These are phyloP conservation scores for Byssochlamys sp. DNA, from an alignment of 2,329 filamentous ascomycete genomes.

Conservation along the genomic window DNA sequence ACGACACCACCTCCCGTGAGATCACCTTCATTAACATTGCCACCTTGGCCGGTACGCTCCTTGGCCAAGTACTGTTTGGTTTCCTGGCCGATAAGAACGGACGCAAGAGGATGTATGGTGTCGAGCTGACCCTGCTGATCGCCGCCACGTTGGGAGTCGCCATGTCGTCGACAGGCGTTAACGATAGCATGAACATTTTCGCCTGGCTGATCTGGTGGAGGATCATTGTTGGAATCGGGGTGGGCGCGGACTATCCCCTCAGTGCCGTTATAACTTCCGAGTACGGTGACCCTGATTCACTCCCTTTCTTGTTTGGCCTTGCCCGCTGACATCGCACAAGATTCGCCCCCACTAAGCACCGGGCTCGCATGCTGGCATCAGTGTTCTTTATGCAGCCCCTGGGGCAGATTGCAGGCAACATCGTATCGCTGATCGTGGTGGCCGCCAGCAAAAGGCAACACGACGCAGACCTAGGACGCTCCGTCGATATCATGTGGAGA, in stretches of 20 bases:
- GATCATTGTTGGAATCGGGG: constrained; percentile 43
- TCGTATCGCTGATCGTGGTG: constrained; percentile 47
- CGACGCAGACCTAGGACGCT: constrained; percentile 20
- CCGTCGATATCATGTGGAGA: constrained; percentile 55
- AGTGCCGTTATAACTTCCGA: constrained; percentile 60
- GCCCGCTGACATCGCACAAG: constrained; percentile 13
- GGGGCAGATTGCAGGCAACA: constrained; percentile 55
- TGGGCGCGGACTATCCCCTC: constrained; percentile 60
- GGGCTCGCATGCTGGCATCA: constrained; percentile 57
- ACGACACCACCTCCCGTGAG: constrained; percentile 24
- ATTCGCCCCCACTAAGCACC: constrained; percentile 48
- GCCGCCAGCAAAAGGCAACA: constrained; percentile 17
- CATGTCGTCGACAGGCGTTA: constrained; percentile 35
- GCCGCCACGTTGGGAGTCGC: constrained; percentile 38
- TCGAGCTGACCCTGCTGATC: constrained; percentile 41
- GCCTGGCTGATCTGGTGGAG: constrained; percentile 42
- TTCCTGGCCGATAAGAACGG: constrained; percentile 40
- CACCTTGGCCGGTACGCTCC: constrained; percentile 37
- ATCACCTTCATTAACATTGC: constrained; percentile 37
- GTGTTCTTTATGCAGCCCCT: constrained; percentile 63
- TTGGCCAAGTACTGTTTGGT: constrained; percentile 41
- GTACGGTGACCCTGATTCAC: constrained; percentile 31
- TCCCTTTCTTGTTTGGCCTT: not conserved
- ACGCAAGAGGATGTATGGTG: constrained; percentile 43
- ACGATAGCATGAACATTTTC: constrained; percentile 36